Conservation (phyloP, 2,329 filamentous ascomycete species). For the Xylaria multiplex region DNA sequence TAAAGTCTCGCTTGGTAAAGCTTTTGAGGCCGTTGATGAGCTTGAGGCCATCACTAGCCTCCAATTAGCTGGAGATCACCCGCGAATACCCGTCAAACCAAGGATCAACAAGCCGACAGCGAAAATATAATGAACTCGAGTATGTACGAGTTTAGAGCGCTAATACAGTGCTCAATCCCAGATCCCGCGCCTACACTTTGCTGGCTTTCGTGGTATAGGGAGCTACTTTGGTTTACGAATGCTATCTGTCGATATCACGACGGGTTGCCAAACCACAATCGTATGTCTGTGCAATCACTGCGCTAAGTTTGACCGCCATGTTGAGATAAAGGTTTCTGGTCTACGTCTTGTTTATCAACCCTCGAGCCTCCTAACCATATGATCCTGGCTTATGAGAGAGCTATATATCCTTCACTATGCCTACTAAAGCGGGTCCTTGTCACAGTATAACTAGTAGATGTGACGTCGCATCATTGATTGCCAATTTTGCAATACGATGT, state of each 20-base stretch:
- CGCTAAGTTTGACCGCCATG: too few relatives aligned
- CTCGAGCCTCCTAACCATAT: background rate
- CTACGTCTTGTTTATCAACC: too few relatives aligned
- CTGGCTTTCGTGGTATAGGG: background rate
- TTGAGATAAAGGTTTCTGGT: too few relatives aligned
- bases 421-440: too few relatives aligned
- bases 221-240: background rate
- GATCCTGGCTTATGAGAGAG: too few relatives aligned
- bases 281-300: too few relatives aligned
- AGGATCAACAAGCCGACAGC: constrained; percentile 50
- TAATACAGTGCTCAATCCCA: background rate
- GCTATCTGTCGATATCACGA: too few relatives aligned
- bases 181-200: too few relatives aligned
- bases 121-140: constrained; percentile 53
- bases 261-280: too few relatives aligned
- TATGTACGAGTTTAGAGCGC: background rate
- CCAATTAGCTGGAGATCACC: constrained; percentile 65
- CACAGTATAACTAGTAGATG: constrained; percentile 20
- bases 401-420: too few relatives aligned
- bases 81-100: constrained; percentile 59
- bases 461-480: constrained; percentile 38
- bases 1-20: constrained; percentile 82
- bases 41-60: constrained; percentile 81
- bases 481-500: constrained; percentile 46
- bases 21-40: constrained; percentile 82